Evolutionary conservation across 1,284 basidiomycete genomes (phyloP).

Genomic region (Cutaneotrichosporon sp.): DNA sequence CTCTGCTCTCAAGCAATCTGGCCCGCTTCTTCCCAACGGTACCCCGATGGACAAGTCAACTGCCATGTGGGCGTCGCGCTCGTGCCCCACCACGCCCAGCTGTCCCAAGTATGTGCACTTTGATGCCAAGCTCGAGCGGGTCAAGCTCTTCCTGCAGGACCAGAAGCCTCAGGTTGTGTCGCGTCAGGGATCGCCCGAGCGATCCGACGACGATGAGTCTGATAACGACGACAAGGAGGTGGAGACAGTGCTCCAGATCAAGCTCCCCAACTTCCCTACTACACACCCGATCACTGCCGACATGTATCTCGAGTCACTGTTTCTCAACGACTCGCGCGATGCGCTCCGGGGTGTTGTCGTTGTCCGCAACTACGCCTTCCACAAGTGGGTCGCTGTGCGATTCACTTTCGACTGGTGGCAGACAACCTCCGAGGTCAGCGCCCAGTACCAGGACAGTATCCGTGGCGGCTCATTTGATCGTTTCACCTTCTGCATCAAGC

Average conservation of each 20-base stretch:
- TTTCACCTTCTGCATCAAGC: slow-evolving; percentile 54
- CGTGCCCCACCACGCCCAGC: slow-evolving; percentile 65
- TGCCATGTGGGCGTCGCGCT: slow-evolving; percentile 57
- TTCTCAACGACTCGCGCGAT: slow-evolving; percentile 59
- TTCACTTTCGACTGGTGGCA: slow-evolving; percentile 95
- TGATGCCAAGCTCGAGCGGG: slow-evolving; percentile 75
- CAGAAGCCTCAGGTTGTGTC: slow-evolving; percentile 91
- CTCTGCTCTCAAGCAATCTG: slow-evolving; percentile 74
- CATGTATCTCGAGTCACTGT: slow-evolving; percentile 55
- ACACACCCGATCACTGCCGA: slow-evolving; percentile 49
- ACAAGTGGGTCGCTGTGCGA: slow-evolving; percentile 80
- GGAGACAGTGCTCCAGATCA: slow-evolving; percentile 45
- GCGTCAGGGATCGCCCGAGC: slow-evolving; percentile 79
- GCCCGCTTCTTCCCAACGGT: slow-evolving; percentile 46
- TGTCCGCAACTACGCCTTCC: slow-evolving; percentile 78
- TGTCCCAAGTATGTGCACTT: slow-evolving; percentile 84
- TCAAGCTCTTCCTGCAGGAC: slow-evolving; percentile 87
- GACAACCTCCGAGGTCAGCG: slow-evolving; percentile 88
- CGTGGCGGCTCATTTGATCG: slow-evolving; percentile 60
- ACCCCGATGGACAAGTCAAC: slow-evolving; percentile 55
- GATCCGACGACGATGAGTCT: slow-evolving; percentile 78
- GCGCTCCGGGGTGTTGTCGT: slow-evolving; percentile 66
- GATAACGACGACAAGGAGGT: slow-evolving; percentile 50
- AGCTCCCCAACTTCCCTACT: slow-evolving; percentile 55
- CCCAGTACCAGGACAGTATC: slow-evolving; percentile 65